Conservation (phyloP, 2,329 filamentous ascomycete species). For the Exophiala oligosperma region DNA sequence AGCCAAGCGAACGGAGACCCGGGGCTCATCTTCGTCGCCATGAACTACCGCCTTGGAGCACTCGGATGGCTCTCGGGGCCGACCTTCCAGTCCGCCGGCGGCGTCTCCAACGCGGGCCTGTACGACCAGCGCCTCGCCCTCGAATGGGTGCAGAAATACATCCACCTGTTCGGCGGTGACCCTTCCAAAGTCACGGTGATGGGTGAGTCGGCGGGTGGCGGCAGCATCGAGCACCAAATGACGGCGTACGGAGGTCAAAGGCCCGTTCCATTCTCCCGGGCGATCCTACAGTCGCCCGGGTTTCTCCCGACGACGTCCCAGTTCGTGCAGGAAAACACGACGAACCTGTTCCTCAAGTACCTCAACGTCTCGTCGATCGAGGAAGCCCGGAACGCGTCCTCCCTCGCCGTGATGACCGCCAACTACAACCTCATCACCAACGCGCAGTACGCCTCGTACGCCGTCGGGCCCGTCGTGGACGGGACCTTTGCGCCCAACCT, state of each 20-base stretch:
- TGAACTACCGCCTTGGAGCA: conserved; percentile 51
- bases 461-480: conserved; percentile 49
- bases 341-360: conserved; percentile 40
- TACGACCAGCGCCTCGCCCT: conserved; percentile 57
- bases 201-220: conserved; percentile 54
- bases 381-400: conserved; percentile 46
- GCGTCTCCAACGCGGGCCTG: conserved; percentile 51
- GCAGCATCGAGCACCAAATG: conserved; percentile 57
- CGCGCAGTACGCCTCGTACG: conserved; percentile 43
- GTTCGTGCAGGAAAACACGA: conserved; percentile 39
- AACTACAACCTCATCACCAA: conserved; percentile 43
- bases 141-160: conserved; percentile 58
- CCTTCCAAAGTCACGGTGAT: conserved; percentile 50
- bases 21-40: conserved; percentile 48
- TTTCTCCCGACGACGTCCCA: conserved; percentile 36
- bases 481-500: conserved; percentile 49
- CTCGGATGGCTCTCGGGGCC: conserved; percentile 51
- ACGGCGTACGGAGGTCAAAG: conserved; percentile 49
- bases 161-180: conserved; percentile 58
- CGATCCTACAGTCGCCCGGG: conserved; percentile 46
- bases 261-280: conserved; percentile 35
- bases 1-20: conserved; percentile 39
- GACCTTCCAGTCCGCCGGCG: conserved; percentile 42
- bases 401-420: conserved; percentile 41
- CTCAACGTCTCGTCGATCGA: conserved; percentile 46